phyloP scores from a whole-genome alignment of 441 rosid species.

The Corymbia citriodora region DNA sequence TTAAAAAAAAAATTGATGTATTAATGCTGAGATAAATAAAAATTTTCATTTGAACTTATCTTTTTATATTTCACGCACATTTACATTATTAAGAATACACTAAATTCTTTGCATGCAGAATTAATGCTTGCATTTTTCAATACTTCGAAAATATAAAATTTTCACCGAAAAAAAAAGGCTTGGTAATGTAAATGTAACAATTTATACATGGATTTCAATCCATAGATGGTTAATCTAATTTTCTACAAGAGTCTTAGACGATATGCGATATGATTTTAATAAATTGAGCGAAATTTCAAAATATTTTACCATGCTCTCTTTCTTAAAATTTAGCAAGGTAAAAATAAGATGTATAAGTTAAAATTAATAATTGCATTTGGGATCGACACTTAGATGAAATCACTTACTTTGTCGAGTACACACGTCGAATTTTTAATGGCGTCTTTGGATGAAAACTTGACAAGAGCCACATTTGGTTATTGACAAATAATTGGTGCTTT shows the following conservation, averaged over 20 bases:
- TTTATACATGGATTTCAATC: neutral
- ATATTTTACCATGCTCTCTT: neutral
- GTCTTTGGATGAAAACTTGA: neutral
- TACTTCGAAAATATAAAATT: neutral
- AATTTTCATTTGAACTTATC: neutral
- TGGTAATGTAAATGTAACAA: neutral
- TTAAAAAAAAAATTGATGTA: neutral
- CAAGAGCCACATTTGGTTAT: neutral
- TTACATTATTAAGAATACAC: neutral
- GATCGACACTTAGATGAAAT: neutral
- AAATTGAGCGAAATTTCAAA: neutral
- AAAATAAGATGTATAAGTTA: neutral
- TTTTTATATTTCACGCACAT: neutral
- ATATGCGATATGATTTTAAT: neutral
- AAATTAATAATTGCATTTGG: neutral
- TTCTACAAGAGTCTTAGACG: fast-evolving
- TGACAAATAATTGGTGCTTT: neutral
- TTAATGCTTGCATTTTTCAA: neutral
- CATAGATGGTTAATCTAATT: neutral
- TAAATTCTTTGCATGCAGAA: neutral
- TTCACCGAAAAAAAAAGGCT: neutral
- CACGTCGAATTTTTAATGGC: fast-evolving
- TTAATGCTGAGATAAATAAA: neutral
- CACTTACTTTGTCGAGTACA: fast-evolving
- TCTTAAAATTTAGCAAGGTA: neutral